Evolutionary conservation across 768 basidiomycete genomes (phyloP).

Genomic region (Coprinopsis marcescibilis): DNA sequence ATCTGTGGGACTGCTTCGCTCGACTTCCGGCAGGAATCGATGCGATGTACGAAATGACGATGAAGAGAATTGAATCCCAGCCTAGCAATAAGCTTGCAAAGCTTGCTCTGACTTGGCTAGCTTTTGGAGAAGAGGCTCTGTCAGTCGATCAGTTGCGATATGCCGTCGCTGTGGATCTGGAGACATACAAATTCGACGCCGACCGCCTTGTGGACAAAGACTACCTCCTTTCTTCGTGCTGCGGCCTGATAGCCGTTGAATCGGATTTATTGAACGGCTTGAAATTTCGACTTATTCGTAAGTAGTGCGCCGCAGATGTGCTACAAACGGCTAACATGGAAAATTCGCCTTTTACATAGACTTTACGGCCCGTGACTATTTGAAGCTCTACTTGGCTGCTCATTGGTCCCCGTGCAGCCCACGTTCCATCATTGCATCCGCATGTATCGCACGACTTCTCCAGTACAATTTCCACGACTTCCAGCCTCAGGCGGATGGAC

Average conservation of each 20-base stretch:
- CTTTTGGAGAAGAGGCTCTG: background rate
- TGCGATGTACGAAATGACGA: background rate
- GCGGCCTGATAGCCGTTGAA: conserved; percentile 1
- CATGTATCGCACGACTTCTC: too few species aligned
- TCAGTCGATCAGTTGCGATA: background rate
- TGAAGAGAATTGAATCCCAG: background rate
- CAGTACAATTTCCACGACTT: too few species aligned
- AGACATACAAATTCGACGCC: background rate
- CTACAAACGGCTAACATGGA: background rate
- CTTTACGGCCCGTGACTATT: too few species aligned
- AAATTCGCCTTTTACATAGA: too few species aligned
- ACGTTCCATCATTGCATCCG: too few species aligned
- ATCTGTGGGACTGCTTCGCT: background rate
- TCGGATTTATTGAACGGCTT: too few species aligned
- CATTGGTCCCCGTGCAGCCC: too few species aligned
- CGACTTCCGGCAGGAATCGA: background rate
- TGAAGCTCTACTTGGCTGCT: too few species aligned
- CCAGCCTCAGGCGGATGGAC: too few species aligned
- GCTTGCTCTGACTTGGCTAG: background rate
- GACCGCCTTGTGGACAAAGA: too few species aligned
- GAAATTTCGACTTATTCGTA: conserved; percentile 2
- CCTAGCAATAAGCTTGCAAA: background rate
- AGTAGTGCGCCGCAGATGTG: background rate
- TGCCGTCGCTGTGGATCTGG: background rate
- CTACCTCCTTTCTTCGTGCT: conserved; percentile 1